phyloP scores from a whole-genome alignment of 2,329 filamentous ascomycete species.

The Purpureocillium lavendulum region DNA sequence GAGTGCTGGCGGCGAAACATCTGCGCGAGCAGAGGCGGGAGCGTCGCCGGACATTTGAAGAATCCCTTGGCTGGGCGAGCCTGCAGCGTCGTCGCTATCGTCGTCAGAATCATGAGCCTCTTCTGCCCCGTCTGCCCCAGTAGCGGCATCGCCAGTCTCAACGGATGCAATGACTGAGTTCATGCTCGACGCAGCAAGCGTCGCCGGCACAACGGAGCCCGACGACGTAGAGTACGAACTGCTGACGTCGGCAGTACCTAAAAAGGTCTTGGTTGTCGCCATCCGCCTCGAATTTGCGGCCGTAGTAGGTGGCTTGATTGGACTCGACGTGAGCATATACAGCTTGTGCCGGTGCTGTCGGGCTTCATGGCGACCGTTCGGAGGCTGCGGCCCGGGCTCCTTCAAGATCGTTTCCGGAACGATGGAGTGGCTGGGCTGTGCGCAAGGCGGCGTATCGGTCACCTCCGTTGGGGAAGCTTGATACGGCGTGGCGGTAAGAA shows the following conservation, averaged over 20 bases:
- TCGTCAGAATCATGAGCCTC: background rate
- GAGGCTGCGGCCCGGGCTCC: constrained; percentile 1
- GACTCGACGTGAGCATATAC: constrained; percentile 12
- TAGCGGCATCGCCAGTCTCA: constrained; percentile 2
- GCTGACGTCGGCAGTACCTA: constrained; percentile 6
- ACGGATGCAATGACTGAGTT: background rate
- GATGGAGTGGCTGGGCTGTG: constrained; percentile 17
- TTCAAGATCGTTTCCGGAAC: constrained; percentile 11
- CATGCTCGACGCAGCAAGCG: constrained; percentile 5
- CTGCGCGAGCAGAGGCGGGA: background rate
- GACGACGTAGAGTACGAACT: constrained; percentile 18
- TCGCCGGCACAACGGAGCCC: constrained; percentile 20
- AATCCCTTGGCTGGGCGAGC: too few species aligned
- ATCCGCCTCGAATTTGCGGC: constrained; percentile 11
- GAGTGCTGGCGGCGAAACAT: background rate
- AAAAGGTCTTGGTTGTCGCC: constrained; percentile 14
- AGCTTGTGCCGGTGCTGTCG: constrained; percentile 15
- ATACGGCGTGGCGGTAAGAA: constrained; percentile 8
- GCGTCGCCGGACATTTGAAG: too few species aligned
- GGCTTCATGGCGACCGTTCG: constrained; percentile 1
- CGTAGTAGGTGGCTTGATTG: constrained; percentile 4
- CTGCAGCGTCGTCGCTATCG: too few species aligned
- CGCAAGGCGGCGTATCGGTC: constrained; percentile 22
- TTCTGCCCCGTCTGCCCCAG: background rate
- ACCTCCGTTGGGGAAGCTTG: background rate